A percentile compares a stretch with the other conserved stretches of the same genome.
Evolutionary conservation across 2,329 filamentous ascomycete genomes (phyloP).

Genomic region (Colletotrichum caudatum): DNA sequence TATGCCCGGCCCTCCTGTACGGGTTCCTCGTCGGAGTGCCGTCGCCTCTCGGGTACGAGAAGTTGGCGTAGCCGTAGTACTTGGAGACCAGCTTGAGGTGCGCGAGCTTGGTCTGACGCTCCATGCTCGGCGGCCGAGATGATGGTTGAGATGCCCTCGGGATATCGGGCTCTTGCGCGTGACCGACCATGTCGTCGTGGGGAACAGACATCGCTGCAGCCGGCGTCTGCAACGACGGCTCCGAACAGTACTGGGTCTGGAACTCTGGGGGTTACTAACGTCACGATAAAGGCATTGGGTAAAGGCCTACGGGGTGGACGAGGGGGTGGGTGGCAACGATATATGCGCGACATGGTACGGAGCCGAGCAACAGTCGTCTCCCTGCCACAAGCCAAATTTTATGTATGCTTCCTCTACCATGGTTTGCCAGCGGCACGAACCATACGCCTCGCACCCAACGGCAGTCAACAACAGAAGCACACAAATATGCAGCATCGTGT

Average conservation of each 20-base stretch:
- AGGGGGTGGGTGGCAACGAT: slow-evolving; percentile 39
- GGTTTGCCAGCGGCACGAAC: slow-evolving; percentile 29
- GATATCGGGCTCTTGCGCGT: slow-evolving; percentile 26
- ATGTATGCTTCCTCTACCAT: slow-evolving; percentile 32
- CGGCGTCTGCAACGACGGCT: slow-evolving; percentile 35
- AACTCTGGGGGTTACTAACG: slow-evolving; percentile 5
- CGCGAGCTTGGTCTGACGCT: slow-evolving; percentile 52
- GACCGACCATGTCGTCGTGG: slow-evolving; percentile 36
- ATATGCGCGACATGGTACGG: slow-evolving; percentile 34
- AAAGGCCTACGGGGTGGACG: slow-evolving; percentile 9
- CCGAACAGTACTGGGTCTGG: slow-evolving; percentile 5
- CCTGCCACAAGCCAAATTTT: slow-evolving; percentile 40
- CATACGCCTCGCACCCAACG: slow-evolving; percentile 31
- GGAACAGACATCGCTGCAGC: slow-evolving; percentile 34
- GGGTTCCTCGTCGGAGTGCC: slow-evolving; percentile 39
- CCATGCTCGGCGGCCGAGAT: slow-evolving; percentile 48
- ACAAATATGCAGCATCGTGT: slow-evolving; percentile 43
- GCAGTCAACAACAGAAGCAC: slow-evolving; percentile 40
- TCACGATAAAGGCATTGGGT: slow-evolving; percentile 26
- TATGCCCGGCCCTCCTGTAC: slow-evolving; percentile 40
- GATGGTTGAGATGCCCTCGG: slow-evolving; percentile 30
- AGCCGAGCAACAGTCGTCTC: slow-evolving; percentile 19
- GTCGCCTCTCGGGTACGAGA: slow-evolving; percentile 54
- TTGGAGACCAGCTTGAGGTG: slow-evolving; percentile 56
- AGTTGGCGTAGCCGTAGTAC: slow-evolving; percentile 56